Base-by-base conservation (phyloP, 148 eudicot genomes). In the Vaccinium corymbosum region DNA sequence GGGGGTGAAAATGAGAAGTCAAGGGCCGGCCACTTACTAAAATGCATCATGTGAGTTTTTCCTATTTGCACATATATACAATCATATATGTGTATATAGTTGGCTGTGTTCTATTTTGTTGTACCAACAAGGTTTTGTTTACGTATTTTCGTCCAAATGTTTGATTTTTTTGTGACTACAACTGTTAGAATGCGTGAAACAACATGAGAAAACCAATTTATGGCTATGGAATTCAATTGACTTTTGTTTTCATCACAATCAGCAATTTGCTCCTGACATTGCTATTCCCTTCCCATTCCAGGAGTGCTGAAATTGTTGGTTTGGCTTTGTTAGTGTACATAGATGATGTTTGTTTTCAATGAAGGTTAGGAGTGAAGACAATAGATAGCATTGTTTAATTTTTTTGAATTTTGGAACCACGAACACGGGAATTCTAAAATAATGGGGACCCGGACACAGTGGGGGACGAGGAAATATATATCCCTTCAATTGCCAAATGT, bases 1-100 rank as follows among this genome's bases (percentile, higher is more conserved):
- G 98, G 97, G 48, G 99, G 98, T 68, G 88, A 89, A 52, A 92
- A 89, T 79, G 99, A 97, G 90, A 91, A 89, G 82, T 85, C 82
- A 72, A 92, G 99, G 86, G 95, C 97, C 10, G 83, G 86, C 62
- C 82, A 87, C 82, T 82, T 95, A 81, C 87, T 93, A 78, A 87
- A 91, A 61, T 86, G 78, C 82, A 89, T 97, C 80, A 91, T 82
- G 98, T 95, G 89, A 89, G 94, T 89, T 72, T 32, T 72, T 72
- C 16, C 3, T 15, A 17, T 70, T 11, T 70, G 10, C 75, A 27
- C 70, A 68, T 68, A 27, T 12, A 68, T 42, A 42, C 46, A 42
- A 42, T 42, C 46, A 42, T 42, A 42, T 42, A 42, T 3, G 46
- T 42, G 1, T 68, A 68, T 68, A 27, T 87, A 71, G 66, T 81